Base-by-base conservation (phyloP, 495 filamentous ascomycete genomes). In the Hypomontagnella submonticulosa region DNA sequence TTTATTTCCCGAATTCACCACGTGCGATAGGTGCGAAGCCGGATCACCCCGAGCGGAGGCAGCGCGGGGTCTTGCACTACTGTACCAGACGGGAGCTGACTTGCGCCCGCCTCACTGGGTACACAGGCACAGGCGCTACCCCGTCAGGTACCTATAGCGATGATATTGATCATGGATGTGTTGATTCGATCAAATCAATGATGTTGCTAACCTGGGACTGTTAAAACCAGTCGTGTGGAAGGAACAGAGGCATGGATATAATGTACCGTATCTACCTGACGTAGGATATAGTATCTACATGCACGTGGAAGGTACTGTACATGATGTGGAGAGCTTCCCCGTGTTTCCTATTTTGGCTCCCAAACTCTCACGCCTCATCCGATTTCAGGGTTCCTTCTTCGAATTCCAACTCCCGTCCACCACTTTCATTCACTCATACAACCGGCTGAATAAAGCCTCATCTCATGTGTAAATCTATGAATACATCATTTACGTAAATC, bases 371-470 rank as follows among this genome's bases (percentile, higher is more conserved):
- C 30, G n/a, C 16, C n/a, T 52, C 37, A 38, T 38, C 36, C 34
- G 10, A 38, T 36, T 48, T 62, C 42, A 55, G 15, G 33, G 37
- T 56, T 57, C 40, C 37, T 7, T 60, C 48, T 58, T 59, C 13
- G 18, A 20, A 50, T 16, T 15, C 9, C 34, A 19, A 51, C 5
- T n/a, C 16, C 37, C 6, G 23, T 36, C 38, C 34, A 40, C 11
- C 33, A 36, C 11, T 11, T 11, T 36, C 11, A 36, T 5, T 36
- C 9, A 38, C 3, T 36, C 56, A 41, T 33, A 38, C 32, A 38
- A 23, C 60, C 66, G 60, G 60, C 46, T 64, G 66, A 64, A 63
- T 69, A 69, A 50, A 64, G 66, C 56, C 60, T 69, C 60, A 61
- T 56, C 40, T 56, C 16, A 16, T 61, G 13, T 18, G 42, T 16